Percentiles rank a stretch among this genome's conserved stretches.
These are phyloP conservation scores for Castanea crenata DNA, from an alignment of 306 rosid genomes.

Conservation along the genomic window DNA sequence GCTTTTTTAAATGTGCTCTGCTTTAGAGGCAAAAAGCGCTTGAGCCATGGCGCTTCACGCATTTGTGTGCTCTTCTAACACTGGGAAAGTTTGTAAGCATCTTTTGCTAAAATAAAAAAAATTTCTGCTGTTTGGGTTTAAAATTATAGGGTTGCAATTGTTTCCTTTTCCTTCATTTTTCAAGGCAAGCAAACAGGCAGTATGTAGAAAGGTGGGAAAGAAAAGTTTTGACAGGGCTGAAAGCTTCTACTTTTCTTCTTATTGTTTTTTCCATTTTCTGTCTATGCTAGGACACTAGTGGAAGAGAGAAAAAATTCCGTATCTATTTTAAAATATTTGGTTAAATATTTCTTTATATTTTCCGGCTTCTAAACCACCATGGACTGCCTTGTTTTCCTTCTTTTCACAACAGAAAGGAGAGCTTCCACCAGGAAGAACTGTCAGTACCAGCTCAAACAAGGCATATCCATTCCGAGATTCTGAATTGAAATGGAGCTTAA, in stretches of 20 bases:
- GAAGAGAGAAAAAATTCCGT: not conserved
- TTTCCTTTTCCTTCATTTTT: not conserved
- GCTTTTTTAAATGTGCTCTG: no score
- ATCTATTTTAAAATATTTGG: not conserved
- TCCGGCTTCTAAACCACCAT: not conserved
- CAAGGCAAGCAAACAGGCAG: not conserved
- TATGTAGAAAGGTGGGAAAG: constrained; percentile 1
- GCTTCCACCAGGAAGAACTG: constrained; percentile 56
- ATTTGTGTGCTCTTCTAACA: no score
- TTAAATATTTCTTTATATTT: not conserved
- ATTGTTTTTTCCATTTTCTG: not conserved
- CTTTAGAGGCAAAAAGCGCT: no score
- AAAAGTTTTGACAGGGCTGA: not conserved
- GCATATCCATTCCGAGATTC: constrained; percentile 51
- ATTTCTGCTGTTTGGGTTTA: not conserved
- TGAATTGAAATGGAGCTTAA: constrained; percentile 58
- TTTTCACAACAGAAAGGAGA: constrained; percentile 47
- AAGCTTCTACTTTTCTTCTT: constrained; percentile 7
- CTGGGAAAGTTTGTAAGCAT: no score
- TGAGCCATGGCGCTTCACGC: no score
- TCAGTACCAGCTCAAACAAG: constrained; percentile 22
- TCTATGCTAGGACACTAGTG: not conserved
- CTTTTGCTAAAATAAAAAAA: not conserved
- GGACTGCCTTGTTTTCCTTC: not conserved
- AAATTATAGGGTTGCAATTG: not conserved